phyloP scores from a whole-genome alignment of 768 basidiomycete species.

The Grammothele lineata region DNA sequence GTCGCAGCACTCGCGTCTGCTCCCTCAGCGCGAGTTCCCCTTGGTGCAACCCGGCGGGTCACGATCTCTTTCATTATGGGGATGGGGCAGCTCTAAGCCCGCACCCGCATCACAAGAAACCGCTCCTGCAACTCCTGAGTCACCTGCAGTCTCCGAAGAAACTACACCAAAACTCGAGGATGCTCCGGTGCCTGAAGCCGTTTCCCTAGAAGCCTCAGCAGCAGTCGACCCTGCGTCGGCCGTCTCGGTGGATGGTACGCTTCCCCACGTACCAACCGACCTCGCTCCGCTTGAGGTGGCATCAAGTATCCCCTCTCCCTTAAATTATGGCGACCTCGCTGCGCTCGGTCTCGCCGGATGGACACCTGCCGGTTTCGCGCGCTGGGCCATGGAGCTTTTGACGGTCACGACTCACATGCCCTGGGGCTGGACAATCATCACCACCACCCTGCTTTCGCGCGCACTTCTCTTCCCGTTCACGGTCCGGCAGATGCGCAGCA shows the following conservation, averaged over 20 bases:
- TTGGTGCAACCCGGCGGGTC: background rate
- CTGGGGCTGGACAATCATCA: slow-evolving; percentile 83
- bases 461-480: slow-evolving; percentile 55
- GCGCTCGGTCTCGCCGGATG: slow-evolving; percentile 60
- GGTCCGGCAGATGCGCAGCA: slow-evolving; percentile 51
- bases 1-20: too few relatives aligned
- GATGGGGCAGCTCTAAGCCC: too few relatives aligned
- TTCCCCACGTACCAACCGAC: too few relatives aligned
- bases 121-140: too few relatives aligned
- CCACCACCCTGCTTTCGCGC: slow-evolving; percentile 59
- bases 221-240: slow-evolving; percentile 2
- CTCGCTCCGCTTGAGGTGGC: slow-evolving; percentile 1
- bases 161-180: too few relatives aligned
- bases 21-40: too few relatives aligned
- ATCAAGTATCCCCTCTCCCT: slow-evolving; percentile 30
- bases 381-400: slow-evolving; percentile 61
- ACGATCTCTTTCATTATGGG: slow-evolving; percentile 6
- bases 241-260: background rate
- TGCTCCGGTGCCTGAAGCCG: too few relatives aligned
- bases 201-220: slow-evolving; percentile 7
- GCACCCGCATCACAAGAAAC: too few relatives aligned
- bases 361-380: slow-evolving; percentile 61
- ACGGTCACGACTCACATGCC: slow-evolving; percentile 68
- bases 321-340: slow-evolving; percentile 71
- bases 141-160: too few relatives aligned